phyloP scores from a whole-genome alignment of 768 basidiomycete species.

The Lactarius pseudohatsudake region DNA sequence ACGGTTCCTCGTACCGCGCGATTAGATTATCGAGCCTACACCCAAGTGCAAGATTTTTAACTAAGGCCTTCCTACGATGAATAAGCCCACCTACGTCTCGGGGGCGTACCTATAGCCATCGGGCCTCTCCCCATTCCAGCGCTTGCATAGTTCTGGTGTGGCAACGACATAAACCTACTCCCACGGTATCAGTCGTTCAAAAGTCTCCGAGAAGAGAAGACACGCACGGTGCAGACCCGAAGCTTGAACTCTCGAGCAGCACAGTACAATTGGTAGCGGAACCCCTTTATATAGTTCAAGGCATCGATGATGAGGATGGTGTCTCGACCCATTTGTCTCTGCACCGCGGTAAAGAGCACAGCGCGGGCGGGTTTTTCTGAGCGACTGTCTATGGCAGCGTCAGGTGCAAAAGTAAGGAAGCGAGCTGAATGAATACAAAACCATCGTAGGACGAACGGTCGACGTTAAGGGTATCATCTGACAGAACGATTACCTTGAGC shows the following conservation, averaged over 20 bases:
- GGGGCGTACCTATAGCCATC: constrained; percentile 54
- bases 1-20: constrained; percentile 91
- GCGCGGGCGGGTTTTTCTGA: constrained; percentile 89
- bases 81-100: constrained; percentile 57
- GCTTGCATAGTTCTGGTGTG: constrained; percentile 68
- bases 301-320: constrained; percentile 88
- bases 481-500: constrained; percentile 52
- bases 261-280: constrained; percentile 97
- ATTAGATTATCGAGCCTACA: constrained; percentile 82
- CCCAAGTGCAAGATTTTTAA: constrained; percentile 23
- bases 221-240: constrained; percentile 80
- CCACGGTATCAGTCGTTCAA: constrained; percentile 13
- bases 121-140: constrained; percentile 64
- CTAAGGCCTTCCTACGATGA: constrained; percentile 5
- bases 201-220: constrained; percentile 7
- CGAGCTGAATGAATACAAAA: constrained; percentile 36
- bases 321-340: constrained; percentile 66
- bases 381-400: constrained; percentile 53
- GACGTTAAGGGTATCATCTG: constrained; percentile 71
- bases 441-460: constrained; percentile 71
- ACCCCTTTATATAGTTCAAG: constrained; percentile 97
- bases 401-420: constrained; percentile 3
- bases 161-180: constrained; percentile 74
- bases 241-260: constrained; percentile 86
- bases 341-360: constrained; percentile 78